Percentiles rank a stretch among this genome's conserved stretches.
Conservation (phyloP, 2,329 filamentous ascomycete species). For the Lomentospora prolificans region DNA sequence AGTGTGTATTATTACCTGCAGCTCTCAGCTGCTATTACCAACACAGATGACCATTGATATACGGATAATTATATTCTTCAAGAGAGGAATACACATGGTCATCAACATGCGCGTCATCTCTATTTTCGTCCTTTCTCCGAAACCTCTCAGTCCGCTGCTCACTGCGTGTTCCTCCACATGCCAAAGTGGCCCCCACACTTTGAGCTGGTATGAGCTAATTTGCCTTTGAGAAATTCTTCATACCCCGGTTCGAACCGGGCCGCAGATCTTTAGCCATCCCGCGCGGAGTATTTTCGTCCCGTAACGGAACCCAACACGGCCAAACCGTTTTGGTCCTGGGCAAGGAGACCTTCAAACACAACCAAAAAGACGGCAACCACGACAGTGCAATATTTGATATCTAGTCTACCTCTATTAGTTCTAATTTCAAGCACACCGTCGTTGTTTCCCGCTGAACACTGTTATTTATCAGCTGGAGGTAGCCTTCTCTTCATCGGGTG, state of each 20-base stretch:
- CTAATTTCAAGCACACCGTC: too few relatives aligned
- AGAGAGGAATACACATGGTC: neutral
- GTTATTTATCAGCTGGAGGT: too few relatives aligned
- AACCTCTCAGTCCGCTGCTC: neutral
- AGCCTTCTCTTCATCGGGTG: too few relatives aligned
- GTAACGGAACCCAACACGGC: too few relatives aligned
- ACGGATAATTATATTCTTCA: neutral
- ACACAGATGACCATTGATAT: neutral
- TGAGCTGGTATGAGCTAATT: slow-evolving; percentile 1
- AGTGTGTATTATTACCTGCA: neutral
- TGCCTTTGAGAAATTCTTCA: neutral
- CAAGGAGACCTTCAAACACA: too few relatives aligned
- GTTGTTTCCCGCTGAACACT: too few relatives aligned
- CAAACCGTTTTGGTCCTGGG: too few relatives aligned
- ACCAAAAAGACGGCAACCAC: too few relatives aligned
- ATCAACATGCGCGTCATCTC: neutral
- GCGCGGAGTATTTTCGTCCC: neutral
- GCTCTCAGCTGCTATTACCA: too few relatives aligned
- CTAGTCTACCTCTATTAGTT: too few relatives aligned
- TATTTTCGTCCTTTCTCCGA: neutral
- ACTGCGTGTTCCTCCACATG: neutral
- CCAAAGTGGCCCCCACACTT: neutral
- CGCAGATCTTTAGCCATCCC: neutral
- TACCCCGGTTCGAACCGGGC: neutral
- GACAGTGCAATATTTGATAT: too few relatives aligned